Base-by-base conservation (phyloP, 495 filamentous ascomycete genomes). In the Penicillium simplicissimum region DNA sequence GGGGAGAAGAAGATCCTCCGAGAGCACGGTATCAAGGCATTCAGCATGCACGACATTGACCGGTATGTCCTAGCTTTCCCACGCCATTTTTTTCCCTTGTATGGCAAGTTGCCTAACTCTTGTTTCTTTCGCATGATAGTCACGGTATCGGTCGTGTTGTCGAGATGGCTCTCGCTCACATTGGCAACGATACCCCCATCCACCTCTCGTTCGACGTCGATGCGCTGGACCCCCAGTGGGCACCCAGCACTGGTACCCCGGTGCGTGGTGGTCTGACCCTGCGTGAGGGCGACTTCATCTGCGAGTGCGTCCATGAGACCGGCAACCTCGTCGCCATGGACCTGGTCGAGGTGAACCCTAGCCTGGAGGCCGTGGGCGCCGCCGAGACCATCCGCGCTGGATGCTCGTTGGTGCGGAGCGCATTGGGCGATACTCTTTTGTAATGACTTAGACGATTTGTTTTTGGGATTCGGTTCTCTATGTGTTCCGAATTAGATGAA, bases 1-100 rank as follows among this genome's bases (percentile, higher is more conserved):
- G 91, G 87, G 1, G 95, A 99, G 84, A 99, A 98, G 87, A 82
- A 83, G 75, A 87, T 96, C 37, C 76, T 99, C 58, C 83, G 87
- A 55, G 91, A 97, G 62, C 79, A 99, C 64, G 88, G 89, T 2
- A 93, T 99, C 76, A 93, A 90, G 77, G 96, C 94, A 7, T 99
- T 98, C 69, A 93, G 88, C 75, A 99, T 98, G 95, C 93, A 97
- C 73, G 95, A 98, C 74, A 90, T 99, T 74, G 95, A 99, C 70
- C 83, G 85, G 87, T 91, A 76, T 48, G 72, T 54, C 40, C 49
- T 51, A 23, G 48, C 9, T 15, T n/a, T 15, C 36, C 15, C 11
- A 21, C 36, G 2, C 3, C 6, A 3, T 28, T 11, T 1, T 4
- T 38, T 9, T 17, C 7, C 23, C 1, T 2, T 23, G 25, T 37